phyloP scores from a whole-genome alignment of 306 rosid species.

The Cucumis hystrix region DNA sequence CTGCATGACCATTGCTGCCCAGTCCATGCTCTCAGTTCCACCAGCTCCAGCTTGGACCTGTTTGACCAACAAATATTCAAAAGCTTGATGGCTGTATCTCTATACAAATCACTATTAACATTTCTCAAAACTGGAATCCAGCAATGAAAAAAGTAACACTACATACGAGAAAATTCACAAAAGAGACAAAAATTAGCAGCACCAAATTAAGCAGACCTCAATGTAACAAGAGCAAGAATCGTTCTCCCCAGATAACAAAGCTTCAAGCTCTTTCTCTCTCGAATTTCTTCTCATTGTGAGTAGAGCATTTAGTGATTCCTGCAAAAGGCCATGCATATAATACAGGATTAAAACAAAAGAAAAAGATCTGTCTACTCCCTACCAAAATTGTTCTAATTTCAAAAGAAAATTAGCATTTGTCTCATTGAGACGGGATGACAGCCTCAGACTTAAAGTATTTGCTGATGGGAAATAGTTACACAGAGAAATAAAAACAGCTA shows the following conservation, averaged over 20 bases:
- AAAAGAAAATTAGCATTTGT: not conserved
- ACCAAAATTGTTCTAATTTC: not conserved
- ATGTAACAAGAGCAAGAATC: constrained; percentile 82
- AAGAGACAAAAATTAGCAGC: not conserved
- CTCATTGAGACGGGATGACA: not conserved
- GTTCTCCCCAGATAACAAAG: constrained; percentile 74
- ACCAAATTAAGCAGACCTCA: constrained; percentile 36
- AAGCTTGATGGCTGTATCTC: not conserved
- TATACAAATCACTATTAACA: not conserved
- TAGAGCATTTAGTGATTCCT: constrained; percentile 66
- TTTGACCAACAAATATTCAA: constrained; percentile 5
- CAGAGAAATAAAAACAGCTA: not conserved
- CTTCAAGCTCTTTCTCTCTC: constrained; percentile 86
- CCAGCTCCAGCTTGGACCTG: constrained; percentile 99
- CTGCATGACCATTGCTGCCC: constrained; percentile 97
- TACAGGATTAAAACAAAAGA: not conserved
- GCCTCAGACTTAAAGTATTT: not conserved
- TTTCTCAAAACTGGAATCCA: not conserved
- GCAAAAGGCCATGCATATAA: constrained; percentile 12
- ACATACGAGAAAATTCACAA: not conserved
- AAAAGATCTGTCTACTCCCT: not conserved
- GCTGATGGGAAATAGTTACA: not conserved
- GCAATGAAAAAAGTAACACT: not conserved
- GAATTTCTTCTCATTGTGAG: constrained; percentile 58
- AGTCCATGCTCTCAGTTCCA: constrained; percentile 97